Percentiles rank a stretch among this genome's conserved stretches.
Conservation (phyloP, 1,284 basidiomycete genomes). For the Vanrija pseudolonga region DNA sequence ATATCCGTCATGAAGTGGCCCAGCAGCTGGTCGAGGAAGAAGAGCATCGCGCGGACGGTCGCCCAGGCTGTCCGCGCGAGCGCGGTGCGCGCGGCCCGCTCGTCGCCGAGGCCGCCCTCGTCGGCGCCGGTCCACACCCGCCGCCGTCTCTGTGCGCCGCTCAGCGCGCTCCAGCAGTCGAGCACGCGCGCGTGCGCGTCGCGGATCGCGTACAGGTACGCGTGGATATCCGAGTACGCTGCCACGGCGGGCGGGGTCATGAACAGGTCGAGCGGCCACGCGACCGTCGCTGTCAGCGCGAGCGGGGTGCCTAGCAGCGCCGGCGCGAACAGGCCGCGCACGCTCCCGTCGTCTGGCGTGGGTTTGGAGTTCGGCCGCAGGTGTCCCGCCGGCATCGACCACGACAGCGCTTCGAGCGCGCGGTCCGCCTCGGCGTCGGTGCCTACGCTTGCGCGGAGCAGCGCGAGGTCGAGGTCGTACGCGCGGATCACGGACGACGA, state of each 20-base stretch:
- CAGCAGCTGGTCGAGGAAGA: constrained; percentile 75
- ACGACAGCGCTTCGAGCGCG: constrained; percentile 64
- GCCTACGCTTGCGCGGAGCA: constrained; percentile 75
- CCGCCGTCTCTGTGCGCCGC: constrained; percentile 72
- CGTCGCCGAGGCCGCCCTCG: constrained; percentile 75
- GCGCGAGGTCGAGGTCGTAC: constrained; percentile 75
- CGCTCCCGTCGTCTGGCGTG: constrained; percentile 25
- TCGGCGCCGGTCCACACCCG: constrained; percentile 78
- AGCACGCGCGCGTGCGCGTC: constrained; percentile 76
- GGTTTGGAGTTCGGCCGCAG: constrained; percentile 65
- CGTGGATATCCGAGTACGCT: constrained; percentile 71
- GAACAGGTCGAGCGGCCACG: constrained; percentile 87
- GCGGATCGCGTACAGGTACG: constrained; percentile 75
- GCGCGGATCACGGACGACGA: constrained; percentile 73
- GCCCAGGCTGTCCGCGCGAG: constrained; percentile 79
- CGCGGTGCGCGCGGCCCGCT: constrained; percentile 55
- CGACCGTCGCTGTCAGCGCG: constrained; percentile 62
- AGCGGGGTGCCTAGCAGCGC: constrained; percentile 74
- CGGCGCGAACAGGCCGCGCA: constrained; percentile 59
- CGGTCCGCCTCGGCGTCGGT: constrained; percentile 78
- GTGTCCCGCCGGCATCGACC: constrained; percentile 71
- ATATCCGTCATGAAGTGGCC: constrained; percentile 86
- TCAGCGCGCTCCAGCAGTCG: constrained; percentile 74
- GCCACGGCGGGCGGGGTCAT: constrained; percentile 69
- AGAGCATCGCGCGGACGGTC: constrained; percentile 76